Base-by-base conservation (phyloP, 2,329 filamentous ascomycete genomes). In the Paecilomyces formosus region DNA sequence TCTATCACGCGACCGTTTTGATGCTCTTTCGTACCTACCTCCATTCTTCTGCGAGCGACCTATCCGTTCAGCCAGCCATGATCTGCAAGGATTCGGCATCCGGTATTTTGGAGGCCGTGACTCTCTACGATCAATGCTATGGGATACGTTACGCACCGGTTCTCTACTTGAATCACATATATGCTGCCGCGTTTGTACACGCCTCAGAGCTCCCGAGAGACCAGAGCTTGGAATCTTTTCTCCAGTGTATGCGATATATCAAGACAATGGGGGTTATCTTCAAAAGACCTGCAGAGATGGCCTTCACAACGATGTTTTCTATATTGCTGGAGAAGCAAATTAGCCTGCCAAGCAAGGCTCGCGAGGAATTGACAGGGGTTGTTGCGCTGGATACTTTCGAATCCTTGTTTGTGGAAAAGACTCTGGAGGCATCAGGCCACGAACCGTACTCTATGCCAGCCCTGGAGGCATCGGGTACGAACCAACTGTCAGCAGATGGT, bases 61-160 rank as follows among this genome's bases (percentile, higher is more conserved):
- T 52, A 1, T 52, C 49, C 3, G 18, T 52, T 22, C 21, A 35
- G 35, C 30, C 54, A 21, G 15, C n/a, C 8, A 28, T 35, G 13
- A 22, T 35, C 11, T 35, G 30, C 31, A 55, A 45, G 13, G 54
- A 55, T n/a, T 30, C 54, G 13, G 54, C 54, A 22, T 35, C 33
- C 18, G 54, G 28, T 21, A 45, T 55, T 18, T 55, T 35, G 9
- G 28, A 55, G 15, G 18, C 39, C n/a, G 28, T 35, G n/a, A 22
- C 54, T 3, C 18, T 39, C 22, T 55, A 55, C 24, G 54, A 55
- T 31, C 54, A 28, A 39, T 55, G 54, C 28, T 55, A 55, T 35
- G 54, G 54, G 6, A 31, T 55, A 15, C 31, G 28, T 45, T 55
- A 35, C 22, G 54, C 54, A 35, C 54, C 54, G 18, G 22, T 55